phyloP scores from a whole-genome alignment of 305 asterid genomes.

The Fraxinus nigra region DNA sequence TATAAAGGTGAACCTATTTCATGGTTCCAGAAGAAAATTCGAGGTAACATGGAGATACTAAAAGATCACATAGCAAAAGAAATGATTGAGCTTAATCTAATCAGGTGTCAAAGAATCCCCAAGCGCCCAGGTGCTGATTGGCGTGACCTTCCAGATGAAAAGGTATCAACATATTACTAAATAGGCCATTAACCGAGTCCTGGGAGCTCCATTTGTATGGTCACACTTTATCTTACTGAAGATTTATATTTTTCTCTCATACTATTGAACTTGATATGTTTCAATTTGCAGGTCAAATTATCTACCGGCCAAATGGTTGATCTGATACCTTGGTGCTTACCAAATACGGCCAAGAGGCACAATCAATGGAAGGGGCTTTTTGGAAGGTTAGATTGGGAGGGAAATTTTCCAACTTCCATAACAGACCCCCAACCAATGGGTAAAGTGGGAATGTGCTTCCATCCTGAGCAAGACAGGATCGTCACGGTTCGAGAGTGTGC shows the following conservation, averaged over 20 bases:
- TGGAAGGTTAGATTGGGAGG: conserved; percentile 58
- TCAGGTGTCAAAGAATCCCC: conserved; percentile 50
- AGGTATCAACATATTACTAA: conserved; percentile 29
- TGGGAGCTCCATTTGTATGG: not conserved
- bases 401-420: conserved; percentile 51
- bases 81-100: conserved; percentile 50
- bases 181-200: not conserved
- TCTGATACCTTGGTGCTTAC: conserved; percentile 57
- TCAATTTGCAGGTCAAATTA: conserved; percentile 37
- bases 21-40: conserved; percentile 50
- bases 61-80: conserved; percentile 53
- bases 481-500: conserved; percentile 80
- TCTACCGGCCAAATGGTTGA: conserved; percentile 49
- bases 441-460: conserved; percentile 59
- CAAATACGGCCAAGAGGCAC: conserved; percentile 58
- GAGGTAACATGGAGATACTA: conserved; percentile 32
- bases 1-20: conserved; percentile 43
- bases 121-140: conserved; percentile 50
- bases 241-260: not conserved
- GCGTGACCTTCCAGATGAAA: conserved; percentile 56
- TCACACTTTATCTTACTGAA: not conserved
- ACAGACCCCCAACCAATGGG: conserved; percentile 67
- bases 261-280: not conserved
- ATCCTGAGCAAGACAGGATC: conserved; percentile 70
- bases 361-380: conserved; percentile 62